phyloP scores from a whole-genome alignment of 2,329 filamentous ascomycete genomes.

The Periconia sp. region DNA sequence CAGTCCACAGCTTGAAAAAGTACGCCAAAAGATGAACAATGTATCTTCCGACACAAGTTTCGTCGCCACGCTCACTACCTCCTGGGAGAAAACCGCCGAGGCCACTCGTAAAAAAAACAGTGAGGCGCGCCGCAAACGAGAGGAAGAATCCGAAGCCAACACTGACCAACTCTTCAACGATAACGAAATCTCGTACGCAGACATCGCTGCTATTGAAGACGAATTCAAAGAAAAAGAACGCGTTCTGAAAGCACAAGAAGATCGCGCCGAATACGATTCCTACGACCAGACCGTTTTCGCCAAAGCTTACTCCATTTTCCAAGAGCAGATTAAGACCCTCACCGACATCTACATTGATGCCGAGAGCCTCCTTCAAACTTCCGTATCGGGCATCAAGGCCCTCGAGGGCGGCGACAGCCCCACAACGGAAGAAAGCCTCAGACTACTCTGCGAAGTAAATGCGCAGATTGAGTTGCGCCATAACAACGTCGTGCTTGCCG shows the following conservation, averaged over 20 bases:
- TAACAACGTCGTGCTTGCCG: constrained; percentile 51
- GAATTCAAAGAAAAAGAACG: constrained; percentile 58
- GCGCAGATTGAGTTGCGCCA: constrained; percentile 53
- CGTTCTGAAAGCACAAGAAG: constrained; percentile 55
- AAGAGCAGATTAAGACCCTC: constrained; percentile 53
- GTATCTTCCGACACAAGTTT: constrained; percentile 22
- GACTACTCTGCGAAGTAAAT: constrained; percentile 47
- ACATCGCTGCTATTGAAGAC: constrained; percentile 57
- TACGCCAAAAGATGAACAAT: constrained; percentile 18
- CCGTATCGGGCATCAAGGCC: constrained; percentile 25
- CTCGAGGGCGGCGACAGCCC: constrained; percentile 17
- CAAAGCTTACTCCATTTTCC: constrained; percentile 51
- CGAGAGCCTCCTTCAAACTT: constrained; percentile 26
- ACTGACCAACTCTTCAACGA: constrained; percentile 59
- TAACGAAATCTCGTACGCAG: constrained; percentile 60
- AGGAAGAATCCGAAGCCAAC: constrained; percentile 55
- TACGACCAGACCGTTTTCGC: constrained; percentile 56
- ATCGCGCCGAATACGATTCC: constrained; percentile 53
- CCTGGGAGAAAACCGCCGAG: constrained; percentile 52
- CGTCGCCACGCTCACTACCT: constrained; percentile 22
- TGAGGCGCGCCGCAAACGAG: constrained; percentile 51
- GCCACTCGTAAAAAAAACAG: constrained; percentile 50
- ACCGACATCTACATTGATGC: constrained; percentile 48
- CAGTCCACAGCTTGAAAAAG: constrained; percentile 21
- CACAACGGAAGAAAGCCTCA: constrained; percentile 28